Percentiles rank a stretch among this genome's conserved stretches.
These are phyloP conservation scores for Hypoxylon sp. DNA, from an alignment of 2,329 filamentous ascomycete species.

Conservation along the genomic window DNA sequence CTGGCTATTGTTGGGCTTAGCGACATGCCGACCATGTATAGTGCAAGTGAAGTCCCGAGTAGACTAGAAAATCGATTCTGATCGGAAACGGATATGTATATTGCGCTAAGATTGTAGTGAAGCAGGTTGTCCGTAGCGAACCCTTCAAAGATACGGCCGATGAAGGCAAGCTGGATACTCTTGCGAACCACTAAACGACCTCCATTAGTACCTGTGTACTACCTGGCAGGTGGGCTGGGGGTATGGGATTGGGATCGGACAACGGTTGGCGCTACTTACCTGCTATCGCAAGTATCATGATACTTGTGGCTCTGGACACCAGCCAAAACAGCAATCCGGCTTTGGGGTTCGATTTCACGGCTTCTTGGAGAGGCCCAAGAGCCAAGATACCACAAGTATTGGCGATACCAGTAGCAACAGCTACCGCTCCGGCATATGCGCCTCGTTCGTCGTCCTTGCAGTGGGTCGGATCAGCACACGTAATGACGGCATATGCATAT, in stretches of 20 bases:
- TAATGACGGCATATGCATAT: neutral
- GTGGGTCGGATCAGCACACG: neutral
- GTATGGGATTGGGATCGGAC: too few species aligned
- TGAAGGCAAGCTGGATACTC: conserved; percentile 26
- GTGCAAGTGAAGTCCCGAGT: neutral
- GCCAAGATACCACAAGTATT: neutral
- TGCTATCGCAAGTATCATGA: neutral
- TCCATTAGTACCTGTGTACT: neutral
- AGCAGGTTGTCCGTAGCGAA: conserved; percentile 44
- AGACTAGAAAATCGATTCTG: neutral
- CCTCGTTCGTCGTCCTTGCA: neutral
- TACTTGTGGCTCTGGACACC: neutral
- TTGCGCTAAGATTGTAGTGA: conserved; percentile 35
- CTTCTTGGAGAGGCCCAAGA: neutral
- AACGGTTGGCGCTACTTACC: neutral
- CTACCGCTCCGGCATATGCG: neutral
- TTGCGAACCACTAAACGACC: neutral
- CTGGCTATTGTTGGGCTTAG: conserved; percentile 31
- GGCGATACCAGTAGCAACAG: neutral
- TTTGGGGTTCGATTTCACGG: neutral
- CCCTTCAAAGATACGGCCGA: conserved; percentile 40
- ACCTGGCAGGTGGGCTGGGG: neutral
- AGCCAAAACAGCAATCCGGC: neutral
- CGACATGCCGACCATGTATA: conserved; percentile 1
- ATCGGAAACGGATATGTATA: conserved; percentile 15